Conservation (phyloP, 2,329 filamentous ascomycete genomes). For the Fusarium sp. region DNA sequence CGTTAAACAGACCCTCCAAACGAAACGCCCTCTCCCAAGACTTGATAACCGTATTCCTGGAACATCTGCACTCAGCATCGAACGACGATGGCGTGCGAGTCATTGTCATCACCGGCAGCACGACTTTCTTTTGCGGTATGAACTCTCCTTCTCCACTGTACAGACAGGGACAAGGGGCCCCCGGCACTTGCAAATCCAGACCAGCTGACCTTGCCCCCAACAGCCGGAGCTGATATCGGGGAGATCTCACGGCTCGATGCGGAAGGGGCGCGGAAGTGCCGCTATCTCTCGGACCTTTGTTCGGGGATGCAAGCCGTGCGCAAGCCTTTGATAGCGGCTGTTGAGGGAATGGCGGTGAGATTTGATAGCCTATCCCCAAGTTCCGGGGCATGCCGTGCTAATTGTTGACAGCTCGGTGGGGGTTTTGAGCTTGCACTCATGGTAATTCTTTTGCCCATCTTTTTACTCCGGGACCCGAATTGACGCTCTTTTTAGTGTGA, state of each 20-base stretch:
- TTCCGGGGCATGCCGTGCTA: neutral
- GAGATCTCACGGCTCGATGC: conserved; percentile 53
- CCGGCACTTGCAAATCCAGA: conserved; percentile 18
- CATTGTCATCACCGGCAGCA: conserved; percentile 55
- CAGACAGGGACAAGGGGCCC: conserved; percentile 2
- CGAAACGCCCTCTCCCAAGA: conserved; percentile 67
- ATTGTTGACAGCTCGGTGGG: conserved; percentile 57
- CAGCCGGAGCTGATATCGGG: conserved; percentile 53
- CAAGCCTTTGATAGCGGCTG: conserved; percentile 63
- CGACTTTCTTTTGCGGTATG: conserved; percentile 54
- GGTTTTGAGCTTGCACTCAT: conserved; percentile 63
- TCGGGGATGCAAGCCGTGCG: conserved; percentile 50
- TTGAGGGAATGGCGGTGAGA: conserved; percentile 63
- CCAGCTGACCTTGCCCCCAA: conserved; percentile 20
- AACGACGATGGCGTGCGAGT: conserved; percentile 49
- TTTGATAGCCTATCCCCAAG: conserved; percentile 14
- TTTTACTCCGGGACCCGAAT: conserved; percentile 7
- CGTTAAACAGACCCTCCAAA: conserved; percentile 66
- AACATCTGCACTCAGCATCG: conserved; percentile 42
- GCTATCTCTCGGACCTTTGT: conserved; percentile 58
- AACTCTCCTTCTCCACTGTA: neutral
- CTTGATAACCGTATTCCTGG: conserved; percentile 60
- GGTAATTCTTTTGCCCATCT: conserved; percentile 46
- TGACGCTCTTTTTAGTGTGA: conserved; percentile 49
- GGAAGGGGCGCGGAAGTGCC: conserved; percentile 48